These are phyloP conservation scores for Fonsecaea multimorphosa DNA, from an alignment of 2,329 filamentous ascomycete genomes.

Conservation along the genomic window DNA sequence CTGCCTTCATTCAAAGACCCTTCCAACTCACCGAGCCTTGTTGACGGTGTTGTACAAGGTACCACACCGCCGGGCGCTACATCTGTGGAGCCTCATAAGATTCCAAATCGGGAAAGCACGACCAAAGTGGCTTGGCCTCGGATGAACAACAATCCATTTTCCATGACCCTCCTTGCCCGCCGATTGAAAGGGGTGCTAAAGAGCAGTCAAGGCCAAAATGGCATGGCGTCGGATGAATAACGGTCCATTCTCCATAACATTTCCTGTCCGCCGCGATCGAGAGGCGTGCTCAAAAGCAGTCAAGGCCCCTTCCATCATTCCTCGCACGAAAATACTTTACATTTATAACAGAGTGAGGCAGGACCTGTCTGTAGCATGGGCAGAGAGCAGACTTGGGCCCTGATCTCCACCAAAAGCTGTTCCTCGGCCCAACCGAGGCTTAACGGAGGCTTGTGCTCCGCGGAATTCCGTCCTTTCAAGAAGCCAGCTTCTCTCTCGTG, in stretches of 20 bases:
- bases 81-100: background rate
- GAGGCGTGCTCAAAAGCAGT: too few relatives aligned
- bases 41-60: background rate
- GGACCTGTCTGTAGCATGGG: background rate
- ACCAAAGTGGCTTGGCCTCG: constrained; percentile 9
- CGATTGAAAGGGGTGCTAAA: background rate
- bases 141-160: constrained; percentile 7
- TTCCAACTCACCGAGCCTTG: background rate
- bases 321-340: too few relatives aligned
- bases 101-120: constrained; percentile 7
- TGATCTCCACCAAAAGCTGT: background rate
- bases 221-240: too few relatives aligned
- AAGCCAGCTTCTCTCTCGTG: too few relatives aligned
- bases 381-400: background rate
- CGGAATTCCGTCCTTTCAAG: background rate
- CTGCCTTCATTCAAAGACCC: background rate
- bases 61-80: background rate
- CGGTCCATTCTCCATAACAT: too few relatives aligned
- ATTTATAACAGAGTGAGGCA: too few relatives aligned
- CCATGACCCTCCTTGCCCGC: background rate
- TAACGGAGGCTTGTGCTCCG: background rate
- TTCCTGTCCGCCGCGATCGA: too few relatives aligned
- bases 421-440: background rate
- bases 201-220: background rate
- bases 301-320: too few relatives aligned